A percentile compares a stretch with the other conserved stretches of the same genome.
These are phyloP conservation scores for Linnemannia exigua DNA, from an alignment of 192 early-diverging fungal species.

Conservation along the genomic window DNA sequence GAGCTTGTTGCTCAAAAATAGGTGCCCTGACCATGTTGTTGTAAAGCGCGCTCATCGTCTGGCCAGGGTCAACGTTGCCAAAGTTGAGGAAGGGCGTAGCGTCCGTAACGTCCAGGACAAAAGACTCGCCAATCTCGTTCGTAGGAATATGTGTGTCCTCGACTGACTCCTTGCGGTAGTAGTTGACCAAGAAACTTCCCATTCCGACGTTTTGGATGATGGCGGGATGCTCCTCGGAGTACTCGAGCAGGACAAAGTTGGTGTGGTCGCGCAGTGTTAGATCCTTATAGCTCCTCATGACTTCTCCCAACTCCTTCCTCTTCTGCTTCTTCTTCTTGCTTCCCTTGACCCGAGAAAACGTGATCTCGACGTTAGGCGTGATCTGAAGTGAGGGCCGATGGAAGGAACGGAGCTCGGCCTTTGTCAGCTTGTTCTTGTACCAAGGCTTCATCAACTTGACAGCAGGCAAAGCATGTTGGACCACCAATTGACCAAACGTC, in stretches of 20 bases:
- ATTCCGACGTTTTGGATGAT: conserved; percentile 95
- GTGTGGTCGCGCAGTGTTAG: conserved; percentile 90
- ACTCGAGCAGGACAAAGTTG: conserved; percentile 90
- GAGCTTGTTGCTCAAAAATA: conserved; percentile 81
- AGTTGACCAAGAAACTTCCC: conserved; percentile 95
- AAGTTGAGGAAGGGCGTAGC: conserved; percentile 95
- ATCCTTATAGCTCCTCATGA: conserved; percentile 88
- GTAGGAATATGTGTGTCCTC: conserved; percentile 85
- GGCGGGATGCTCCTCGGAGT: conserved; percentile 96
- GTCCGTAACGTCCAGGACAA: conserved; percentile 90
- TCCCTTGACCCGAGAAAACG: conserved; percentile 82
- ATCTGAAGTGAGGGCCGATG: conserved; percentile 87
- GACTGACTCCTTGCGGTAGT: conserved; percentile 91
- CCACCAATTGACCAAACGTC: conserved; percentile 85
- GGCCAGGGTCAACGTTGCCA: conserved; percentile 94
- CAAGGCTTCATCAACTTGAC: conserved; percentile 75
- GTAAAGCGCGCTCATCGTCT: conserved; percentile 88
- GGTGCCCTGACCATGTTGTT: conserved; percentile 98
- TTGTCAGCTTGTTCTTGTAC: conserved; percentile 88
- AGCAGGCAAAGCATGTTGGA: conserved; percentile 93
- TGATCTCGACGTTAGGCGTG: conserved; percentile 68
- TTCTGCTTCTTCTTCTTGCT: conserved; percentile 83
- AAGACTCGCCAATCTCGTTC: conserved; percentile 84
- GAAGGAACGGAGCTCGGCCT: conserved; percentile 87
- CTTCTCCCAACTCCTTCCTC: conserved; percentile 75